phyloP scores from a whole-genome alignment of 2,329 filamentous ascomycete species.

The Hypoxylon sp. region DNA sequence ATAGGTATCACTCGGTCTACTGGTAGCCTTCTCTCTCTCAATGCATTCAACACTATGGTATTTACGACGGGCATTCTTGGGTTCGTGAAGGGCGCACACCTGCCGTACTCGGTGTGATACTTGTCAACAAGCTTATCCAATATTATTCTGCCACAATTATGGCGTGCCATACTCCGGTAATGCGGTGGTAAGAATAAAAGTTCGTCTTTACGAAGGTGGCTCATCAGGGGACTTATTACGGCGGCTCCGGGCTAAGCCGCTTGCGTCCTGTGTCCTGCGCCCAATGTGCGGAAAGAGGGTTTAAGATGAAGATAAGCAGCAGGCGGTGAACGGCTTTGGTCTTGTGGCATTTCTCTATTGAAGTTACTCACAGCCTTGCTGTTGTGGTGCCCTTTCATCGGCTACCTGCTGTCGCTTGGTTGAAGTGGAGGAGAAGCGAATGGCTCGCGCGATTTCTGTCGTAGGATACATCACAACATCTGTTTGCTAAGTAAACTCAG shows the following conservation, averaged over 20 bases:
- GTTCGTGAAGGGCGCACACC: background rate
- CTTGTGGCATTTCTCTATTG: too few relatives aligned
- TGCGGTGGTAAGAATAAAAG: background rate
- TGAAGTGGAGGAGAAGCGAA: background rate
- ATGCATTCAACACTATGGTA: background rate
- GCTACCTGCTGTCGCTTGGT: background rate
- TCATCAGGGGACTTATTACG: background rate
- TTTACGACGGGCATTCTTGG: background rate
- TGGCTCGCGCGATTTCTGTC: background rate
- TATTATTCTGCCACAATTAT: slow-evolving; percentile 8
- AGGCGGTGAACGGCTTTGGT: background rate
- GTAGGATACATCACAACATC: background rate
- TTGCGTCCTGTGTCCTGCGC: background rate
- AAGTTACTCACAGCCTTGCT: background rate
- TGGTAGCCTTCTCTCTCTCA: background rate
- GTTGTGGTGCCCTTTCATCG: background rate
- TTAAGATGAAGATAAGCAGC: background rate
- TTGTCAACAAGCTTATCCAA: background rate
- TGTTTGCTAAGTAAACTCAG: background rate
- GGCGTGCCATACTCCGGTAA: slow-evolving; percentile 4
- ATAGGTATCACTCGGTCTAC: slow-evolving; percentile 17
- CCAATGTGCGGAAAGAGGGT: background rate
- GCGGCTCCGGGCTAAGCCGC: background rate
- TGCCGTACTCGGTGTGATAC: slow-evolving; percentile 4
- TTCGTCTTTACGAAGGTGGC: background rate